Percentiles rank a stretch among this genome's conserved stretches.
These are phyloP conservation scores for Phymatotrichopsis omnivora DNA, from an alignment of 2,329 filamentous ascomycete species.

Conservation along the genomic window DNA sequence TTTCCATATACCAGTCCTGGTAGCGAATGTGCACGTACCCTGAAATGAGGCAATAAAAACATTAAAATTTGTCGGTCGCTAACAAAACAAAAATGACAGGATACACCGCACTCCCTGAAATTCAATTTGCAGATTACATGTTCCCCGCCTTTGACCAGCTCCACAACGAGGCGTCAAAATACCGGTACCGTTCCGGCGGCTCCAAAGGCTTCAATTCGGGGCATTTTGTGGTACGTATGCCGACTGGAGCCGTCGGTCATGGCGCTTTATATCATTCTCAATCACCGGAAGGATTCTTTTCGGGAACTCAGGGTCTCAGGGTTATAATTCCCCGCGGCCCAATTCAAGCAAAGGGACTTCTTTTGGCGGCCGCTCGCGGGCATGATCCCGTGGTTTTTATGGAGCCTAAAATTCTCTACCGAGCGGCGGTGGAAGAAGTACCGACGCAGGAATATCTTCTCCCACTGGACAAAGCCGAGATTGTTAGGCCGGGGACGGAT, in stretches of 20 bases:
- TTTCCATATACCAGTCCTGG: too few relatives aligned
- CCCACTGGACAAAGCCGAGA: conserved; percentile 73
- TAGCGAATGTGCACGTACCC: too few relatives aligned
- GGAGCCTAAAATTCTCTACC: conserved; percentile 89
- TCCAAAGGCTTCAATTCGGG: conserved; percentile 46
- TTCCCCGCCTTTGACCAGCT: conserved; percentile 90
- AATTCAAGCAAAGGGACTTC: conserved; percentile 75
- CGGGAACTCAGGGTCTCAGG: conserved; percentile 72
- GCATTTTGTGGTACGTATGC: conserved; percentile 81
- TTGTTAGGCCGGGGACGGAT: conserved; percentile 69
- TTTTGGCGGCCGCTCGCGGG: conserved; percentile 61
- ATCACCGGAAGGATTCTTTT: conserved; percentile 78
- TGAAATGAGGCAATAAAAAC: too few relatives aligned
- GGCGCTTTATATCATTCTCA: conserved; percentile 84
- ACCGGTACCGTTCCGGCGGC: conserved; percentile 64
- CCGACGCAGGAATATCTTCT: conserved; percentile 71
- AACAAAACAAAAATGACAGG: too few relatives aligned
- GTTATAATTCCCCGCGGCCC: conserved; percentile 82
- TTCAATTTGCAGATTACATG: conserved; percentile 92
- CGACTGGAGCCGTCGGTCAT: conserved; percentile 79
- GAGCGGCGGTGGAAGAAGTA: conserved; percentile 84
- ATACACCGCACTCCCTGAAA: conserved; percentile 86
- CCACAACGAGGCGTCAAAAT: conserved; percentile 86
- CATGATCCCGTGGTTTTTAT: conserved; percentile 87
- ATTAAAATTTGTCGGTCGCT: too few relatives aligned